A percentile compares a stretch with the other conserved stretches of the same genome.
phyloP scores from a whole-genome alignment of 176 grass and related monocot species.

The Oryza meyeriana region DNA sequence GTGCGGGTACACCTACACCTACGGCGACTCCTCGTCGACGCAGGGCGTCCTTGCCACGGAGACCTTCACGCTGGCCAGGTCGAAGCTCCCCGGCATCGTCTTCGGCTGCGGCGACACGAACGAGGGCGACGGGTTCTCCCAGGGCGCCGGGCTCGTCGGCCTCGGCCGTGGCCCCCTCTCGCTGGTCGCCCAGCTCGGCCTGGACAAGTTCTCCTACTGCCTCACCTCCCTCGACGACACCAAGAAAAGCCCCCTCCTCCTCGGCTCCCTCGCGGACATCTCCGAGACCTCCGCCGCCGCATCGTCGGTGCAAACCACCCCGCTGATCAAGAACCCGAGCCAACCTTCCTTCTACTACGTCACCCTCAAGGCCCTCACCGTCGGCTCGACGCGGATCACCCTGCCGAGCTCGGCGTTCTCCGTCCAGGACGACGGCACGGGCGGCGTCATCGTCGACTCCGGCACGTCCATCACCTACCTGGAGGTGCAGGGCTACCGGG shows the following conservation, averaged over 20 bases:
- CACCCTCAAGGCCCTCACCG: conserved; percentile 41
- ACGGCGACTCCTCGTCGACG: conserved; percentile 67
- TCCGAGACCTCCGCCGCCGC: neutral
- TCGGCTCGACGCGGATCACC: conserved; percentile 38
- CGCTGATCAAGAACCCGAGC: conserved; percentile 59
- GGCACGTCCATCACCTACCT: conserved; percentile 79
- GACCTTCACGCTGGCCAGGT: conserved; percentile 56
- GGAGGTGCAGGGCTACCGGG: conserved; percentile 40
- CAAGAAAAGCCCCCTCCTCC: conserved; percentile 50
- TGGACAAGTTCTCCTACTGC: conserved; percentile 82
- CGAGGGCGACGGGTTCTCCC: conserved; percentile 55
- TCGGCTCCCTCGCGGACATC: conserved; percentile 44
- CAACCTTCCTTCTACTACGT: conserved; percentile 75
- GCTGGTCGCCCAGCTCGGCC: conserved; percentile 55
- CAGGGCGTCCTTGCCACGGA: conserved; percentile 63
- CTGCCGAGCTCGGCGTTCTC: conserved; percentile 48
- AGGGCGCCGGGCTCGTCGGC: conserved; percentile 58
- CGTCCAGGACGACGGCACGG: conserved; percentile 45
- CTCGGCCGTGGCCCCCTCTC: conserved; percentile 63
- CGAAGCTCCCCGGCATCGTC: conserved; percentile 21
- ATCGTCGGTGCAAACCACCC: conserved; percentile 49
- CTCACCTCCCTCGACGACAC: conserved; percentile 68
- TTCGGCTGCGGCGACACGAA: conserved; percentile 71
- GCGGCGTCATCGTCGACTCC: conserved; percentile 75
- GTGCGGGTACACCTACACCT: conserved; percentile 58